Percentiles rank a stretch among this genome's conserved stretches.
Conservation (phyloP, 805 yeast species). For the Candida morakotiae region DNA sequence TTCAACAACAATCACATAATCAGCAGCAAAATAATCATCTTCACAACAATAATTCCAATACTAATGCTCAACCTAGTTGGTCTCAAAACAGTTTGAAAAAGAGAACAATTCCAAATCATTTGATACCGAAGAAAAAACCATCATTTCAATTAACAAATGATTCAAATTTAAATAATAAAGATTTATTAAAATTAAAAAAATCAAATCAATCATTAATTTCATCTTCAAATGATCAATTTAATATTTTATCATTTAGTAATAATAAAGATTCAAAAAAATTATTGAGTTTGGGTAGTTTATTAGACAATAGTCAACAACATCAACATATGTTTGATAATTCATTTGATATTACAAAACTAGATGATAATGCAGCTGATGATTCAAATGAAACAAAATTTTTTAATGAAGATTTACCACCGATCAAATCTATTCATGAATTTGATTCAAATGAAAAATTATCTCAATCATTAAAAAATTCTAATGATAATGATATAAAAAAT, state of each 20-base stretch:
- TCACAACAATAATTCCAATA: conserved; percentile 10
- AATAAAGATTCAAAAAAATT: conserved; percentile 12
- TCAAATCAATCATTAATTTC: background rate
- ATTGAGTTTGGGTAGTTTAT: conserved; percentile 4
- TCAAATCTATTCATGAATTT: conserved; percentile 47
- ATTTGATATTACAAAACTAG: conserved; percentile 18
- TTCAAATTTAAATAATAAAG: background rate
- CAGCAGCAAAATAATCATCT: background rate
- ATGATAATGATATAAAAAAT: conserved; percentile 32
- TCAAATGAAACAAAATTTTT: conserved; percentile 11
- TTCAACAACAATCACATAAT: no score
- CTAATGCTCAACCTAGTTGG: conserved; percentile 30
- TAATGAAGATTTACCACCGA: conserved; percentile 42
- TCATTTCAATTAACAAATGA: conserved; percentile 27
- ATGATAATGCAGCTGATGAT: conserved; percentile 27
- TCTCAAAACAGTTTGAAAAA: conserved; percentile 24
- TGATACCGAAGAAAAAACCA: conserved; percentile 36
- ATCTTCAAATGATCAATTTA: conserved; percentile 20
- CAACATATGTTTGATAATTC: conserved; percentile 7
- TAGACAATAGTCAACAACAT: no score
- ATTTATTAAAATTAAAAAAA: background rate
- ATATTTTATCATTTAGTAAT: conserved; percentile 33
- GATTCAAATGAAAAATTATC: conserved; percentile 43
- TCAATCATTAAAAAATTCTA: conserved; percentile 20
- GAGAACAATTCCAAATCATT: conserved; percentile 39